A percentile compares a stretch with the other conserved stretches of the same genome.
phyloP scores from a whole-genome alignment of 495 filamentous ascomycete genomes.

The Hypoxylon subgilvum region DNA sequence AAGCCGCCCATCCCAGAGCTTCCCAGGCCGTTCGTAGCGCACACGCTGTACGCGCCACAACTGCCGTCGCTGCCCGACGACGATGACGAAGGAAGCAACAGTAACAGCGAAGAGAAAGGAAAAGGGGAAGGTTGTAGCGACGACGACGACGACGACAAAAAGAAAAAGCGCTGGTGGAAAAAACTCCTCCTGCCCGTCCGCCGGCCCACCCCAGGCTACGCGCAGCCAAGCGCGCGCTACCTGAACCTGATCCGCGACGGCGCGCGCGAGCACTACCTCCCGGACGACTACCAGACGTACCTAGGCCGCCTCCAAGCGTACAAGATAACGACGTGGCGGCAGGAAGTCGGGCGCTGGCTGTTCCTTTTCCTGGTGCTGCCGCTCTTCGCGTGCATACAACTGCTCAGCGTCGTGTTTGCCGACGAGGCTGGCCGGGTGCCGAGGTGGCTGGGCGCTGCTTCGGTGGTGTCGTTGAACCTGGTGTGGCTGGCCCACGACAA shows the following conservation, averaged over 20 bases:
- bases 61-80: conserved; percentile 36
- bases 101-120: too few species aligned
- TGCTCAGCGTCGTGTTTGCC: conserved; percentile 54
- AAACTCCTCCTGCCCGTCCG: conserved; percentile 45
- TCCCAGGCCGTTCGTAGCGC: conserved; percentile 53
- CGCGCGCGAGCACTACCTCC: conserved; percentile 77
- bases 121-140: conserved; percentile 6
- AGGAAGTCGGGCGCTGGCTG: conserved; percentile 67
- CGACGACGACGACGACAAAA: conserved; percentile 25
- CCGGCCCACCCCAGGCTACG: conserved; percentile 69
- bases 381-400: conserved; percentile 56
- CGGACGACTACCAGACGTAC: conserved; percentile 73
- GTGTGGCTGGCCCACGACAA: conserved; percentile 81
- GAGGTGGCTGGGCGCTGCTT: conserved; percentile 63
- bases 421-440: conserved; percentile 71
- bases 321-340: conserved; percentile 66
- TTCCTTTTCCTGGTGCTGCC: conserved; percentile 69
- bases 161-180: conserved; percentile 28
- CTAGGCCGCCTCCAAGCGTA: conserved; percentile 71
- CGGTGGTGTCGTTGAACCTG: conserved; percentile 53
- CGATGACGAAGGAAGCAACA: conserved; percentile 15
- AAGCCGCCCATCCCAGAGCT: conserved; percentile 47
- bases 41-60: conserved; percentile 52
- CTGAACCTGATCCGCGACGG: conserved; percentile 77
- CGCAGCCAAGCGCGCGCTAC: conserved; percentile 84